phyloP scores from a whole-genome alignment of 495 filamentous ascomycete species.

The Barbatosphaeria neglecta region DNA sequence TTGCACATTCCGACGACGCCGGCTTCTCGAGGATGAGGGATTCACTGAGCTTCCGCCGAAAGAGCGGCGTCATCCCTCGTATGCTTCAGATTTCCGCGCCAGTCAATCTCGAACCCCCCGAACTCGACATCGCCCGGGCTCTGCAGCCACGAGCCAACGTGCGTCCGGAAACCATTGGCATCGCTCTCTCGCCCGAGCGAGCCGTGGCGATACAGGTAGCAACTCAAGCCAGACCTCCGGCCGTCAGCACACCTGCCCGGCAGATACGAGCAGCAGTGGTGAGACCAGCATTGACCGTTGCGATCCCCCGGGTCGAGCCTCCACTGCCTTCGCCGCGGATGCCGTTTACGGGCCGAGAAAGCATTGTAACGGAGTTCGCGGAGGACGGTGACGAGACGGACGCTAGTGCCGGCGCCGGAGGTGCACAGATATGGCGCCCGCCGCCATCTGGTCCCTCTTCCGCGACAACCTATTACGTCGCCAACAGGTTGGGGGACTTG shows the following conservation, averaged over 20 bases:
- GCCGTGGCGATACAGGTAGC: constrained; percentile 3
- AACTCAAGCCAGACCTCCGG: not conserved
- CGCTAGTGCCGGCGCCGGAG: constrained; percentile 12
- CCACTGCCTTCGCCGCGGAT: constrained; percentile 1
- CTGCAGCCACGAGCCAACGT: constrained; percentile 6
- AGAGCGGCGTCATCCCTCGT: constrained; percentile 3
- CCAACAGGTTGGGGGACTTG: constrained; percentile 24
- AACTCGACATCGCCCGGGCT: constrained; percentile 5
- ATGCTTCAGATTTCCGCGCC: constrained; percentile 23
- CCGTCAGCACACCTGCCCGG: not conserved
- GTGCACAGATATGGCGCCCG: constrained; percentile 26
- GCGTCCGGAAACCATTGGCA: constrained; percentile 22
- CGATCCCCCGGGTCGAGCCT: constrained; percentile 11
- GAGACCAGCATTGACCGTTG: constrained; percentile 19
- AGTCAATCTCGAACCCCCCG: constrained; percentile 13
- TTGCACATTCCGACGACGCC: constrained; percentile 27
- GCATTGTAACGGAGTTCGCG: constrained; percentile 35
- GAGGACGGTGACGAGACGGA: constrained; percentile 30
- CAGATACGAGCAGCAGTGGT: not conserved
- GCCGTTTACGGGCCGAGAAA: constrained; percentile 16
- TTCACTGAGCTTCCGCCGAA: constrained; percentile 13
- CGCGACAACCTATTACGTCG: constrained; percentile 26
- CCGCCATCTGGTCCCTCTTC: constrained; percentile 24
- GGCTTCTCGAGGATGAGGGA: constrained; percentile 26
- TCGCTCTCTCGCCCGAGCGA: constrained; percentile 25